phyloP scores from a whole-genome alignment of 176 grass and related monocot species.

The Miscanthus lutarioriparius region DNA sequence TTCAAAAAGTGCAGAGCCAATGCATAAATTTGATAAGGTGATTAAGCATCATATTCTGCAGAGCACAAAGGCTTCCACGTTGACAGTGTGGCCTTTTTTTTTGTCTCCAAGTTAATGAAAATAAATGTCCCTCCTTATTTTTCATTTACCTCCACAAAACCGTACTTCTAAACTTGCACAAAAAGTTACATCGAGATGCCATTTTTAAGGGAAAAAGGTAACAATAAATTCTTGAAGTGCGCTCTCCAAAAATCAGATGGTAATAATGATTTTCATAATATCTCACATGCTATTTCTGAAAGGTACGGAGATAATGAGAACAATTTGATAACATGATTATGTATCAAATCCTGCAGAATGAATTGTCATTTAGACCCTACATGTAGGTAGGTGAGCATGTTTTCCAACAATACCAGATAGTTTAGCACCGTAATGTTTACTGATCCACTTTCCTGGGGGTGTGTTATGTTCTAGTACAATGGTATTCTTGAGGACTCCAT shows the following conservation, averaged over 20 bases:
- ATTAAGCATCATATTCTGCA: constrained; percentile 19
- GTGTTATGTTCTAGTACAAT: constrained; percentile 9
- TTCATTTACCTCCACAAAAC: neutral
- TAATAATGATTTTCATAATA: neutral
- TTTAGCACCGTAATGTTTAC: constrained; percentile 25
- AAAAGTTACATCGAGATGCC: neutral
- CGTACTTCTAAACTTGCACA: neutral
- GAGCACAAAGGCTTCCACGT: neutral
- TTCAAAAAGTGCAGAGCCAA: neutral
- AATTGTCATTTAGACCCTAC: neutral
- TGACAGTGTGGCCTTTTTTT: neutral
- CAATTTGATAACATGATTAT: neutral
- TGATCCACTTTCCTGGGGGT: constrained; percentile 12
- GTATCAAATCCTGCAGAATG: neutral
- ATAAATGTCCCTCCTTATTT: neutral
- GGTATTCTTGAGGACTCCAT: constrained; percentile 16
- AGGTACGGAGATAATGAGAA: neutral
- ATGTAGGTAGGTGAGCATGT: neutral
- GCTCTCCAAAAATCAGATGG: neutral
- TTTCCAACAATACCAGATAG: constrained; percentile 5
- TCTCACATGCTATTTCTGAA: neutral
- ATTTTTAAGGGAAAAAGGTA: neutral
- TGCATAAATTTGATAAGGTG: neutral
- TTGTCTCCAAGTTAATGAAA: neutral
- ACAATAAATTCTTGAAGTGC: neutral